These are phyloP conservation scores for Russula dissimulans DNA, from an alignment of 768 basidiomycete species.

Conservation along the genomic window DNA sequence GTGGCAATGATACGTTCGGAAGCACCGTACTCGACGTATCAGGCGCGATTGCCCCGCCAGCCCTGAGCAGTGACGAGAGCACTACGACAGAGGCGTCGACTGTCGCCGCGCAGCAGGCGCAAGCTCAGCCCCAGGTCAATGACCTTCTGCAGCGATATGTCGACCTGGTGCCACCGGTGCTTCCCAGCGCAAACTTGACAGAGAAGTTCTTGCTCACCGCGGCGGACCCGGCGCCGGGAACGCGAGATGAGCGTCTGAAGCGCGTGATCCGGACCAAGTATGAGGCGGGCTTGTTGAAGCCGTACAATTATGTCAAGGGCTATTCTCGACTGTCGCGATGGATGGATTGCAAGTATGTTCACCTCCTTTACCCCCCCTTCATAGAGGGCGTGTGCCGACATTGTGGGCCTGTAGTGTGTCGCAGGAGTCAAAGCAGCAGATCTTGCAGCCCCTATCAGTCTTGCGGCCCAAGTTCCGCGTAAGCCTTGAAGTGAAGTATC, in stretches of 20 bases:
- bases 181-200: conserved; percentile 69
- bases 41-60: conserved; percentile 1
- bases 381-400: neutral
- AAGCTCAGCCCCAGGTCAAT: conserved; percentile 6
- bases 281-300: conserved; percentile 89
- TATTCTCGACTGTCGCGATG: conserved; percentile 85
- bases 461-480: conserved; percentile 80
- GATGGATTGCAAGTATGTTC: conserved; percentile 84
- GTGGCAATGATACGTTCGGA: conserved; percentile 40
- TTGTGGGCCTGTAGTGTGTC: conserved; percentile 50
- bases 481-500: conserved; percentile 20
- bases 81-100: conserved; percentile 19
- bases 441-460: conserved; percentile 80
- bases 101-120: conserved; percentile 18
- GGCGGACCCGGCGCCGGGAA: conserved; percentile 88
- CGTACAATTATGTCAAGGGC: conserved; percentile 95
- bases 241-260: conserved; percentile 80
- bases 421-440: conserved; percentile 84
- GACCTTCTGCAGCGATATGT: conserved; percentile 26
- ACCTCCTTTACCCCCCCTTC: conserved; percentile 3
- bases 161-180: conserved; percentile 39
- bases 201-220: conserved; percentile 89
- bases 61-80: neutral
- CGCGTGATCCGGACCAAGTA: conserved; percentile 94
- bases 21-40: conserved; percentile 22